phyloP scores from a whole-genome alignment of 139 green algal genomes.

The Volvox africanus region DNA sequence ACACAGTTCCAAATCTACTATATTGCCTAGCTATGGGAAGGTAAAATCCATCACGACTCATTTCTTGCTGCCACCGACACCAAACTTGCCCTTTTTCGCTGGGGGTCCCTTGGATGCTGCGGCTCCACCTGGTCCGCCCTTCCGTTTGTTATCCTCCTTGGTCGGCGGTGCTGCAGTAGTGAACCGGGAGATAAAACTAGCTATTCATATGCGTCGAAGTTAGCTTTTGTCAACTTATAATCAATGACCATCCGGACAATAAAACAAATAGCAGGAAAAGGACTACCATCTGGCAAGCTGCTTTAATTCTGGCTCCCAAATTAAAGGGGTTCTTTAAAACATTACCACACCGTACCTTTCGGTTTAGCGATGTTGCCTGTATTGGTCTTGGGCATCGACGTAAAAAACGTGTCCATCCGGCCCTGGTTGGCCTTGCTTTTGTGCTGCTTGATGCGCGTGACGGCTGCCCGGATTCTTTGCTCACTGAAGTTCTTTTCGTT shows the following conservation, averaged over 20 bases:
- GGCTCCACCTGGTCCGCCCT: conserved; percentile 27
- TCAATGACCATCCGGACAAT: too few species aligned
- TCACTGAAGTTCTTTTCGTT: conserved; percentile 95
- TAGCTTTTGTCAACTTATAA: too few species aligned
- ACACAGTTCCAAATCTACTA: too few species aligned
- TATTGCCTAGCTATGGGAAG: too few species aligned
- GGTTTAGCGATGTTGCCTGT: not conserved
- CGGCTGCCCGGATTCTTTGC: conserved; percentile 79
- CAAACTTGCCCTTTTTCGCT: conserved; percentile 64
- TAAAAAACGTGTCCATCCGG: conserved; percentile 91
- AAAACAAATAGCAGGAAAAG: too few species aligned
- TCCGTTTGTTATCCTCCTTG: conserved; percentile 52
- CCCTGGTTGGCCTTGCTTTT: conserved; percentile 82
- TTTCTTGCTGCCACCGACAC: conserved; percentile 60
- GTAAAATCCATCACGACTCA: not conserved
- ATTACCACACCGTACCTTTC: conserved; percentile 5
- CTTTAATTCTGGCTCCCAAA: not conserved
- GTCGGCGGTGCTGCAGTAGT: not conserved
- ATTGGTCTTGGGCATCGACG: conserved; percentile 48
- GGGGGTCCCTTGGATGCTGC: conserved; percentile 11
- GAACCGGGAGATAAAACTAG: too few species aligned
- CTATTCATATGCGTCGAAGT: too few species aligned
- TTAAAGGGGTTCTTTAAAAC: too few species aligned
- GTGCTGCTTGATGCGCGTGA: conserved; percentile 75
- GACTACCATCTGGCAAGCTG: too few species aligned